A percentile compares a stretch with the other conserved stretches of the same genome.
Conservation (phyloP, 179 eudicot genomes). For the Silene noctiflora region DNA sequence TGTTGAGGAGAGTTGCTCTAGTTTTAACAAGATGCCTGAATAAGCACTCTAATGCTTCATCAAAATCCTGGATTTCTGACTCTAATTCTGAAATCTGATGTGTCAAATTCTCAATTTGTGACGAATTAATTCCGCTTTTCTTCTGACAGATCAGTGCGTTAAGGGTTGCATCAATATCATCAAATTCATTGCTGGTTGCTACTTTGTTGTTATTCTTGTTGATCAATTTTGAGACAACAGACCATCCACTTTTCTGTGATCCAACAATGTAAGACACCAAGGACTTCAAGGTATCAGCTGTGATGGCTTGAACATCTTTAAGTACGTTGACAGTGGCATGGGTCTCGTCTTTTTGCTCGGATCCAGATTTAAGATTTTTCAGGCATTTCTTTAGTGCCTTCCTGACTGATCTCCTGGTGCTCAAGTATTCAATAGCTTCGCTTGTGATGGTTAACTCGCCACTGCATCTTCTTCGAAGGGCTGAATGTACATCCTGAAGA, state of each 20-base stretch:
- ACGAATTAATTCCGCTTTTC: slow-evolving; percentile 9
- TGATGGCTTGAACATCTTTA: slow-evolving; percentile 30
- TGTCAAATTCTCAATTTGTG: slow-evolving; percentile 13
- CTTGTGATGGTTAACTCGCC: slow-evolving; percentile 23
- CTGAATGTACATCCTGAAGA: slow-evolving; percentile 30
- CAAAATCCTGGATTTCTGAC: slow-evolving; percentile 30
- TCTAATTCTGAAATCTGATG: slow-evolving; percentile 28
- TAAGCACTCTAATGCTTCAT: slow-evolving; percentile 7
- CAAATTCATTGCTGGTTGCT: slow-evolving; percentile 14
- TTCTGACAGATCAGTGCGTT: slow-evolving; percentile 9
- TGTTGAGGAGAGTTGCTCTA: slow-evolving; percentile 46
- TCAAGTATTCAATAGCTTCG: slow-evolving; percentile 23
- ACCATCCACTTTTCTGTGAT: slow-evolving; percentile 27
- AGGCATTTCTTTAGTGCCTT: slow-evolving; percentile 34
- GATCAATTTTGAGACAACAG: slow-evolving; percentile 18
- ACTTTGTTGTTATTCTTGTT: not conserved
- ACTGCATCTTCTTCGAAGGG: slow-evolving; percentile 33
- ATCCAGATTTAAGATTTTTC: slow-evolving; percentile 17
- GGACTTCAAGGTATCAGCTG: slow-evolving; percentile 27
- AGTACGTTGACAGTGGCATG: slow-evolving; percentile 18
- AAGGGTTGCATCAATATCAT: slow-evolving; percentile 12
- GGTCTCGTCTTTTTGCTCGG: slow-evolving; percentile 3
- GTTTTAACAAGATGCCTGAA: slow-evolving; percentile 35
- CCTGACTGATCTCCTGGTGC: slow-evolving; percentile 29
- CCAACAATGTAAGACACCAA: slow-evolving; percentile 26